These are phyloP conservation scores for Penicillium pulvis DNA, from an alignment of 495 filamentous ascomycete species.

Conservation along the genomic window DNA sequence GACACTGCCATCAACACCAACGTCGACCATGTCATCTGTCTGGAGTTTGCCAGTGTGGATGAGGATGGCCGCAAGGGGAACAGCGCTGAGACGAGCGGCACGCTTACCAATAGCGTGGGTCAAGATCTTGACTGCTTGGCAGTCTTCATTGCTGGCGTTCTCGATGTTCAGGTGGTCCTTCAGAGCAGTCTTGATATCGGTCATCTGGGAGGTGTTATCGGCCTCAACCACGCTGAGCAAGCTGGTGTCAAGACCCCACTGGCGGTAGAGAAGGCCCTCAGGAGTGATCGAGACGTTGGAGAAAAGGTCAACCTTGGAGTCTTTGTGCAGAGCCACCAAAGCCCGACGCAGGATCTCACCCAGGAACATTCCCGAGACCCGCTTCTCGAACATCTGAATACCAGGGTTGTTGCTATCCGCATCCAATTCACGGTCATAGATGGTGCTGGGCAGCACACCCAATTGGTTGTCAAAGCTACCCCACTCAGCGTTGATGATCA, in stretches of 20 bases:
- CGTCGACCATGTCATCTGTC: slow-evolving; percentile 68
- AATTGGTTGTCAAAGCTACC: slow-evolving; percentile 96
- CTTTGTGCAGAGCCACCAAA: slow-evolving; percentile 65
- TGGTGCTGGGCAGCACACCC: slow-evolving; percentile 79
- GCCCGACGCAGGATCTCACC: slow-evolving; percentile 88
- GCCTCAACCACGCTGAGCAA: slow-evolving; percentile 80
- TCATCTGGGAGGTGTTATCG: slow-evolving; percentile 65
- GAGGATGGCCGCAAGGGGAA: slow-evolving; percentile 81
- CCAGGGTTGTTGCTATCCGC: slow-evolving; percentile 84
- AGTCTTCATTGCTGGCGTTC: slow-evolving; percentile 72
- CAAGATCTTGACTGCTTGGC: slow-evolving; percentile 76
- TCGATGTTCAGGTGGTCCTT: slow-evolving; percentile 72
- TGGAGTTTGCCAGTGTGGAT: slow-evolving; percentile 70
- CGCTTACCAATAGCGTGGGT: slow-evolving; percentile 84
- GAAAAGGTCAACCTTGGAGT: slow-evolving; percentile 65
- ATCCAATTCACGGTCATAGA: slow-evolving; percentile 81
- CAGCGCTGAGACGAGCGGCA: slow-evolving; percentile 83
- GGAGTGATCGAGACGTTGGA: slow-evolving; percentile 68
- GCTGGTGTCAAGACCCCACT: slow-evolving; percentile 89
- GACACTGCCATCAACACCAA: slow-evolving; percentile 87
- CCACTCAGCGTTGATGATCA: slow-evolving; percentile 99
- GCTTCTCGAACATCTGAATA: slow-evolving; percentile 98
- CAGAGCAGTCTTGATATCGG: slow-evolving; percentile 71
- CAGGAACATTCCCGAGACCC: slow-evolving; percentile 96
- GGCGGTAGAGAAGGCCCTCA: slow-evolving; percentile 66